phyloP scores from a whole-genome alignment of 2,329 filamentous ascomycete species.

The Capronia coronata region DNA sequence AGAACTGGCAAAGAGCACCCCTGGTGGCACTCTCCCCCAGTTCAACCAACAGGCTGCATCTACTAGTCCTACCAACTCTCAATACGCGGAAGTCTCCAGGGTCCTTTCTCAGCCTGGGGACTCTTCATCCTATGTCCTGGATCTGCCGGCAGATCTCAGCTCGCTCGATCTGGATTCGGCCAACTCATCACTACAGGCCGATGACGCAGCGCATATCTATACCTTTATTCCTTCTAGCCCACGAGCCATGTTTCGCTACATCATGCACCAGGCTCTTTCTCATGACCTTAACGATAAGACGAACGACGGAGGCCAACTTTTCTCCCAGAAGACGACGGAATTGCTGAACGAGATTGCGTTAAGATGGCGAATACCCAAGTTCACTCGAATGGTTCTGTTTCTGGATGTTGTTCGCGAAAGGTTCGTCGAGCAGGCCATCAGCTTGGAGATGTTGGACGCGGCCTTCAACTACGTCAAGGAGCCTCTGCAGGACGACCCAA shows the following conservation, averaged over 20 bases:
- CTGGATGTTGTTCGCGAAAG: constrained; percentile 80
- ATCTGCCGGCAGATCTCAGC: constrained; percentile 63
- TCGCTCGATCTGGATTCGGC: constrained; percentile 55
- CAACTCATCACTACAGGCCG: constrained; percentile 36
- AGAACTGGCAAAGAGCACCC: constrained; percentile 71
- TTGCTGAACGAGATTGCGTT: constrained; percentile 77
- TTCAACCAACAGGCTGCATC: constrained; percentile 43
- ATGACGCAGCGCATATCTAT: constrained; percentile 53
- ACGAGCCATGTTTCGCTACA: constrained; percentile 72
- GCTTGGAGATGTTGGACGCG: constrained; percentile 71
- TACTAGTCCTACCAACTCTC: constrained; percentile 34
- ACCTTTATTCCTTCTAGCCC: constrained; percentile 86
- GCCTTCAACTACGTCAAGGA: constrained; percentile 78
- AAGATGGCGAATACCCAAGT: constrained; percentile 83
- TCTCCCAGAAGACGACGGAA: constrained; percentile 73
- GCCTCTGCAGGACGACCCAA: constrained; percentile 55
- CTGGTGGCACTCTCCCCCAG: constrained; percentile 53
- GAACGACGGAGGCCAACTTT: constrained; percentile 46
- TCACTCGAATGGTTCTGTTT: constrained; percentile 70
- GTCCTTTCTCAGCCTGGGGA: constrained; percentile 40
- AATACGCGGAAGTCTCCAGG: constrained; percentile 43
- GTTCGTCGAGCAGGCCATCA: constrained; percentile 75
- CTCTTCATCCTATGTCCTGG: constrained; percentile 51
- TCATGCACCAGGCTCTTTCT: constrained; percentile 67
- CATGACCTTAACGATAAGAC: constrained; percentile 54